Conservation (phyloP, 1,139 yeast species). For the Debaryomyces coudertii region DNA sequence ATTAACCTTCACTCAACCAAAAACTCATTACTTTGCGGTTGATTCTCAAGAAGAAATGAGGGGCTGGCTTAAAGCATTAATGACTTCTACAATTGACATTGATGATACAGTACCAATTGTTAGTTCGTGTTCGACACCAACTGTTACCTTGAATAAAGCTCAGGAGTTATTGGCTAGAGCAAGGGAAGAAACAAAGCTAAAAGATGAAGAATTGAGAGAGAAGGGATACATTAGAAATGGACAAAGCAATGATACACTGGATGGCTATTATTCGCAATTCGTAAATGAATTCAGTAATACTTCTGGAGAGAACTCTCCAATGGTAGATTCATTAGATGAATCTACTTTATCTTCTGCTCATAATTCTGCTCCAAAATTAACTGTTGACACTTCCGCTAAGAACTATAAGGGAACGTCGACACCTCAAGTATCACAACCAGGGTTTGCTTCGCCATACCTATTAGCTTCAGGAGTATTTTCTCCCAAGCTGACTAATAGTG, state of each 20-base stretch:
- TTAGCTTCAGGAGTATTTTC: conserved; percentile 59
- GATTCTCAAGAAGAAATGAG: conserved; percentile 91
- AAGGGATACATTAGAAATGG: conserved; percentile 41
- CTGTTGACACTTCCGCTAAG: conserved; percentile 34
- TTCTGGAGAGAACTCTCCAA: conserved; percentile 32
- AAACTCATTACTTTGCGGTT: conserved; percentile 93
- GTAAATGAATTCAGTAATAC: conserved; percentile 25
- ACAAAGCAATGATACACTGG: conserved; percentile 23
- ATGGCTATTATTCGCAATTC: conserved; percentile 21
- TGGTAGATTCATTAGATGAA: conserved; percentile 38
- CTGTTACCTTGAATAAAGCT: conserved; percentile 83
- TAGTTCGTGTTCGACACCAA: conserved; percentile 94
- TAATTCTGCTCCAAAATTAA: conserved; percentile 30
- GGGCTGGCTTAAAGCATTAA: conserved; percentile 91
- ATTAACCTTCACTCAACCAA: conserved; percentile 93
- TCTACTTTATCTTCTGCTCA: conserved; percentile 28
- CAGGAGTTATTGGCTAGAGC: conserved; percentile 85
- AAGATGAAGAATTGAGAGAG: conserved; percentile 57
- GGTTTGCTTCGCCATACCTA: conserved; percentile 64
- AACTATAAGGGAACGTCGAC: conserved; percentile 32
- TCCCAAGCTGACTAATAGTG: conserved; percentile 41
- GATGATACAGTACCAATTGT: conserved; percentile 93
- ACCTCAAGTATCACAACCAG: conserved; percentile 35
- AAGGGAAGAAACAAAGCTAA: conserved; percentile 65
- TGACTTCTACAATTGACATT: conserved; percentile 94